phyloP scores from a whole-genome alignment of 2,329 filamentous ascomycete species.

The Aspergillus aculeatus region DNA sequence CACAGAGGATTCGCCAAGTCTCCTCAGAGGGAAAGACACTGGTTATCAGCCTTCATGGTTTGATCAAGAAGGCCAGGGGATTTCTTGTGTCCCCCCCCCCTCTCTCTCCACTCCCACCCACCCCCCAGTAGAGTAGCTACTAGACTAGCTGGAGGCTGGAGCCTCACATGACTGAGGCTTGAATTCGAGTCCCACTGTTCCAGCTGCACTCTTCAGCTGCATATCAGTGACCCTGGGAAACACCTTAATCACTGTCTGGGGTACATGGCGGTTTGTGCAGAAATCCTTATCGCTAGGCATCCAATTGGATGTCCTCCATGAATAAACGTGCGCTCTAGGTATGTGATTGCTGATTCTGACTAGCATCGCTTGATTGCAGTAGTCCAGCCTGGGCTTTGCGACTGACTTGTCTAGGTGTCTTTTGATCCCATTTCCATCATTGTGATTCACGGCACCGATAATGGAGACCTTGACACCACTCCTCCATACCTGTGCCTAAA shows the following conservation, averaged over 20 bases:
- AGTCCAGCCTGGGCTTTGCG: not conserved
- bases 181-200: constrained; percentile 11
- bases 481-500: not conserved
- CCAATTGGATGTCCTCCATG: constrained; percentile 11
- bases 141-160: not conserved
- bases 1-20: not conserved
- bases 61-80: not conserved
- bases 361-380: not conserved
- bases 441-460: not conserved
- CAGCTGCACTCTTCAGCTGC: constrained; percentile 6
- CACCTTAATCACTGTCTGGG: not conserved
- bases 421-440: not conserved
- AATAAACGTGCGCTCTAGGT: not conserved
- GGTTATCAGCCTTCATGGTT: not conserved
- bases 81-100: not conserved
- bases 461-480: not conserved
- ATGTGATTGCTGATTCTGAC: not conserved
- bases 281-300: not conserved
- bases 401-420: not conserved
- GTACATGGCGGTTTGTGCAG: constrained; percentile 9
- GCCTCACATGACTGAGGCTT: constrained; percentile 13
- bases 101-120: not conserved
- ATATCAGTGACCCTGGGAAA: not conserved
- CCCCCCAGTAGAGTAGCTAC: no score
- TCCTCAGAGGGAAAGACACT: constrained; percentile 1